phyloP scores from a whole-genome alignment of 768 basidiomycete species.

The Pleurotus giganteus region DNA sequence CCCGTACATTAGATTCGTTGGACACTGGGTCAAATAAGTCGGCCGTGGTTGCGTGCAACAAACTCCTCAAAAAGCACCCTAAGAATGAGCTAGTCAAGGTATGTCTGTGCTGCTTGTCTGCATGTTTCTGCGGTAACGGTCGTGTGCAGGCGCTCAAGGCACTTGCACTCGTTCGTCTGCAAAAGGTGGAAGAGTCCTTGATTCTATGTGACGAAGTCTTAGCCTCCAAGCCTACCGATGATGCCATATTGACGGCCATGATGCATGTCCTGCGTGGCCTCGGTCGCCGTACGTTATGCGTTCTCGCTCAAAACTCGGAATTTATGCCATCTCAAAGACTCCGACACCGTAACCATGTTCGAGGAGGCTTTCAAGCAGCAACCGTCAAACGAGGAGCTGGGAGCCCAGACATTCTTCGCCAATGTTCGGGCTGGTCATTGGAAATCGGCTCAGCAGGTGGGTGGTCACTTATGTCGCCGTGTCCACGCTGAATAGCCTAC shows the following conservation, averaged over 20 bases:
- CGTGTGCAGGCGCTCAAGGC: slow-evolving; percentile 70
- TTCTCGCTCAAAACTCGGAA: background rate
- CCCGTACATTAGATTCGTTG: slow-evolving; percentile 60
- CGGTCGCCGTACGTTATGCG: slow-evolving; percentile 52
- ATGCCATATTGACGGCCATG: slow-evolving; percentile 74
- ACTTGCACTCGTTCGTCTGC: slow-evolving; percentile 77
- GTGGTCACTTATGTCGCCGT: background rate
- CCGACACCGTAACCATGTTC: slow-evolving; percentile 81
- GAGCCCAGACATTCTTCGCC: slow-evolving; percentile 81
- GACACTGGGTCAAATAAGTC: slow-evolving; percentile 87
- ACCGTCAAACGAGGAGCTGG: slow-evolving; percentile 80
- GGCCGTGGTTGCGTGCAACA: slow-evolving; percentile 82
- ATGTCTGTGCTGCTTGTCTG: slow-evolving; percentile 20
- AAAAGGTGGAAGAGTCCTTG: slow-evolving; percentile 84
- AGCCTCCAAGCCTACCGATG: slow-evolving; percentile 67
- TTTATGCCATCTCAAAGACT: slow-evolving; percentile 38
- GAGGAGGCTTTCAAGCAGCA: slow-evolving; percentile 84
- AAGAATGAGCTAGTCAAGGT: slow-evolving; percentile 73
- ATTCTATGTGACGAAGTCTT: slow-evolving; percentile 79
- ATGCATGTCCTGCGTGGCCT: slow-evolving; percentile 80
- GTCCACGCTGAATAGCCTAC: slow-evolving; percentile 3
- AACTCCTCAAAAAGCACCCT: slow-evolving; percentile 83
- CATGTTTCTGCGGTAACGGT: slow-evolving; percentile 14
- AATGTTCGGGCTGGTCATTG: slow-evolving; percentile 77
- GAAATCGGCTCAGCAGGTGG: slow-evolving; percentile 83